These are phyloP conservation scores for Waitea zeae DNA, from an alignment of 1,284 basidiomycete species.

Conservation along the genomic window DNA sequence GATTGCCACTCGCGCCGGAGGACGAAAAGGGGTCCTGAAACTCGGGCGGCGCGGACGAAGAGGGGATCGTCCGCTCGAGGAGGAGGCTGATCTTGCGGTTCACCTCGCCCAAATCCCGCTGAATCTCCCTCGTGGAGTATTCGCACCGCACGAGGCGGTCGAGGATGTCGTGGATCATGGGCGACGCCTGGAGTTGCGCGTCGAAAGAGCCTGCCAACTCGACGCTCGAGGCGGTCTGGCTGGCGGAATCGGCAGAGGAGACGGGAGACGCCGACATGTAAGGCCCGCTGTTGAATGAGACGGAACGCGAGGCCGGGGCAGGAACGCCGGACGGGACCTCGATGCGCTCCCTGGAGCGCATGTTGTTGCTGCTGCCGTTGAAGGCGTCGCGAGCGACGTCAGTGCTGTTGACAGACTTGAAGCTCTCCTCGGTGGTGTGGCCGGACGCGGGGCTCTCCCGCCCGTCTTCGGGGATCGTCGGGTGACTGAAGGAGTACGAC, in stretches of 20 bases:
- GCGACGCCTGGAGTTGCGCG: slow-evolving; percentile 51
- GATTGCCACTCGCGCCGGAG: slow-evolving; percentile 24
- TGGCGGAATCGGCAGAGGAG: slow-evolving; percentile 58
- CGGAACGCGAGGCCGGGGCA: no score
- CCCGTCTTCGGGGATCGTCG: no score
- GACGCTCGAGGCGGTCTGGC: slow-evolving; percentile 30
- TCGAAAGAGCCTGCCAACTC: slow-evolving; percentile 38
- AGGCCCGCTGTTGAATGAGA: no score
- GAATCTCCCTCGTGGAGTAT: slow-evolving; percentile 50
- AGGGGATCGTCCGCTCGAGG: slow-evolving; percentile 49
- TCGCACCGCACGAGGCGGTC: slow-evolving; percentile 63
- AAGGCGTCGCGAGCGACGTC: no score
- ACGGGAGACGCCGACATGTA: slow-evolving; percentile 54
- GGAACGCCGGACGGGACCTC: no score
- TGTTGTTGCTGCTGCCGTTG: no score
- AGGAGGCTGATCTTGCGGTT: slow-evolving; percentile 63
- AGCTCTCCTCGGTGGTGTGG: no score
- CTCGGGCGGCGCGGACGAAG: slow-evolving; percentile 32
- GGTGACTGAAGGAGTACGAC: slow-evolving; percentile 14
- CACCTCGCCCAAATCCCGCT: slow-evolving; percentile 55
- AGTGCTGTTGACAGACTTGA: no score
- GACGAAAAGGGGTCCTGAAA: slow-evolving; percentile 66
- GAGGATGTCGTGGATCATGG: slow-evolving; percentile 58
- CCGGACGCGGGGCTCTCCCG: no score
- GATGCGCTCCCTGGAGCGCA: no score